Evolutionary conservation across 1,139 yeast genomes (phyloP), one percentile per base, ranked within the genome.

Genomic region (Lodderomyces parapsilosis): DNA sequence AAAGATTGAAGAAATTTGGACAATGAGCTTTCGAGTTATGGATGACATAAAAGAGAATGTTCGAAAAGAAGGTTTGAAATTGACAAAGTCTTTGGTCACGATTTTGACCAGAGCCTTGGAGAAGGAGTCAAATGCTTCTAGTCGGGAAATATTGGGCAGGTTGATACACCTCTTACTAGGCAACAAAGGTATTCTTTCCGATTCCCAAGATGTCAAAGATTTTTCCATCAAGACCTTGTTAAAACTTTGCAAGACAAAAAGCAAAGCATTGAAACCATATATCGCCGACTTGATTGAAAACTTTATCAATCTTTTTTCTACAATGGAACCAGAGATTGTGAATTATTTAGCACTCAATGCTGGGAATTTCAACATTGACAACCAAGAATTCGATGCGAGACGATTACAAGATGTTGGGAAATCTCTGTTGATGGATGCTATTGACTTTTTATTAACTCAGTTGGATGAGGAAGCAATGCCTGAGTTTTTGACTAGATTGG

Each of bases 21-120:
- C 76, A 5, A 83, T 87, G 87, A 82, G 94, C 43, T 91, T 93
- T 66, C 76, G 99, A 56, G 80, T 81, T 0, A 80, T 91, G 78
- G 99, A 93, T 64, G 99, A 93, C 65, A 89, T 93, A 46, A 93
- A 93, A 59, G 97, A 89, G 40, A 87, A 95, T 65, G 98, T 93
- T 4, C 74, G 98, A 40, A 79, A 79, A 45, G 95, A 89, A 43
- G 98, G 96, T 9, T 65, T 75, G 41, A 78, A 74, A 38, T 68
- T 93, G 27, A 82, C 96, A 0, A 78, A 83, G 50, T 73, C 78
- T 6, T 68, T 93, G 33, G 81, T 96, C 0, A 76, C 81, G 11
- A 71, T 80, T 3, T 68, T 91, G 51, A 79, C 83, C 1, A 73
- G 81, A 38, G 74, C 78, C 31, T 75, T 86, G 14, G 82, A 76